Conservation (phyloP, 139 green algal genomes). For the Haematococcus lacustris region DNA sequence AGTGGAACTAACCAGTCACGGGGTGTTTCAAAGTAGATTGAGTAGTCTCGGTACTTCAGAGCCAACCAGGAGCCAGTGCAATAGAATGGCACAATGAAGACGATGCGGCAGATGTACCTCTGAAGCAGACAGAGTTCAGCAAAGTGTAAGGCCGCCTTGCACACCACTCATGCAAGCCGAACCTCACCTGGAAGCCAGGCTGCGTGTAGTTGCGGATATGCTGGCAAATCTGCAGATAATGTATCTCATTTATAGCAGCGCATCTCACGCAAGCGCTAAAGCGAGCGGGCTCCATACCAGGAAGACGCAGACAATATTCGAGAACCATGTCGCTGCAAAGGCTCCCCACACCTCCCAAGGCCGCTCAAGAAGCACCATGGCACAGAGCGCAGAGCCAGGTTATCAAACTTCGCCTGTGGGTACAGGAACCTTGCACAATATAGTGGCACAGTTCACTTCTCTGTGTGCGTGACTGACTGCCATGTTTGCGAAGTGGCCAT, state of each 20-base stretch:
- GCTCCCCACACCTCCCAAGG: no score
- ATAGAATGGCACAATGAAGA: conserved; percentile 96
- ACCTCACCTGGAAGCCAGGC: conserved; percentile 75
- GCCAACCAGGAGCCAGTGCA: conserved; percentile 71
- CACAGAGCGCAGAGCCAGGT: no score
- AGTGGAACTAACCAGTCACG: conserved; percentile 86
- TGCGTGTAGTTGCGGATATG: conserved; percentile 90
- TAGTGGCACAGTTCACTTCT: no score
- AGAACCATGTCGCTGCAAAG: not conserved
- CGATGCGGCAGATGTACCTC: conserved; percentile 95
- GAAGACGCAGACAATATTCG: not conserved
- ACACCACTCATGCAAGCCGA: not conserved
- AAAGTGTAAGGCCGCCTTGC: not conserved
- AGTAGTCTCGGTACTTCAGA: conserved; percentile 51
- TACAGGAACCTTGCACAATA: no score
- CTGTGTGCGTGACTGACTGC: no score
- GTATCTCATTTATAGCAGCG: not conserved
- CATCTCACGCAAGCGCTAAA: not conserved
- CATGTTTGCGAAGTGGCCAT: no score
- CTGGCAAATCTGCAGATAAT: conserved; percentile 66
- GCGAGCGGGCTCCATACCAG: not conserved
- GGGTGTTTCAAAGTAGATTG: conserved; percentile 87
- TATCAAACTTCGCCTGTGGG: no score
- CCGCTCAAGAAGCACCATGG: no score
- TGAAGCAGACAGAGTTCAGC: conserved; percentile 28